phyloP scores from a whole-genome alignment of 176 grass and related monocot species.

The Dactylis glomerata region DNA sequence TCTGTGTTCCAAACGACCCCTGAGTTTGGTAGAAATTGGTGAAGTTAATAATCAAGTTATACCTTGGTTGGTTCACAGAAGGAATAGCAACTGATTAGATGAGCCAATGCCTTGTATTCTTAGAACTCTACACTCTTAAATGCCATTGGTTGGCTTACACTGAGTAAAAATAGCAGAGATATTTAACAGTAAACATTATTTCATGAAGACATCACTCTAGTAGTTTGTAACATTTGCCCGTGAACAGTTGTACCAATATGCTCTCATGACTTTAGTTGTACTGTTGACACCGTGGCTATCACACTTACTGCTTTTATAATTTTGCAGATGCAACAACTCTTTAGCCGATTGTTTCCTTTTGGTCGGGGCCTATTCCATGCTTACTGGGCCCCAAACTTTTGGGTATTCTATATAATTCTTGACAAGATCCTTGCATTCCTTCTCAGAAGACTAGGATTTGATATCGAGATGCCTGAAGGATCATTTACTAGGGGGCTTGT shows the following conservation, averaged over 20 bases:
- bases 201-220: neutral
- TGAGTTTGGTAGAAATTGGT: neutral
- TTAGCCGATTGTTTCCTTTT: conserved; percentile 87
- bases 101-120: neutral
- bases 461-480: conserved; percentile 65
- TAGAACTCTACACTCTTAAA: neutral
- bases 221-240: neutral
- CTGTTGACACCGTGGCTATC: neutral
- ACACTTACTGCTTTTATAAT: conserved; percentile 25
- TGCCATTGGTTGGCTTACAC: neutral
- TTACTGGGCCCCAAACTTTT: conserved; percentile 95
- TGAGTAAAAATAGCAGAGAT: neutral
- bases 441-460: conserved; percentile 68
- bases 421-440: conserved; percentile 79
- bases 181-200: neutral
- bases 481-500: conserved; percentile 88
- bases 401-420: conserved; percentile 92
- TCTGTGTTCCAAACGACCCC: no score
- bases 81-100: neutral
- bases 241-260: neutral
- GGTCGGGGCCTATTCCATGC: conserved; percentile 90
- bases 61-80: neutral
- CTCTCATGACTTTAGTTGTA: neutral
- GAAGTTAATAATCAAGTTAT: neutral
- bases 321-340: conserved; percentile 80